Base-by-base conservation (phyloP, 164 flowering plant species). In the Aristolochia contorta region DNA sequence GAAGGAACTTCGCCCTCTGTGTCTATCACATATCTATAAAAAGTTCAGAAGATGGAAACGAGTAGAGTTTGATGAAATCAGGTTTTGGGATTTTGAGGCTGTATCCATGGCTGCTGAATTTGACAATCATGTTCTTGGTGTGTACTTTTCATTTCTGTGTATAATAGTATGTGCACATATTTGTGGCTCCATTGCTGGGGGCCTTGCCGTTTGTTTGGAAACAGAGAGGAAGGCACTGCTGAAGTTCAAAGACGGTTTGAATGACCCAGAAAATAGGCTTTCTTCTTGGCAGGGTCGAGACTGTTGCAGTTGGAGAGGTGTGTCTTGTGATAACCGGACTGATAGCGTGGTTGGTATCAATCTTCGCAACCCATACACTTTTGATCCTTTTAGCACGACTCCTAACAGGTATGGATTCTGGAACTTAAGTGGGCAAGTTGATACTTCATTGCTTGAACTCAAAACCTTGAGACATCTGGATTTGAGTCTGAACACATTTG, bases 221-320 rank as follows among this genome's bases (percentile, higher is more conserved):
- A 16, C 45, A 22, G 53, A 60, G 52, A 60, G 54, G 22, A 37
- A 48, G 27, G 63, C 63, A 13, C 21, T 60, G 12, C 23, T 60
- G 30, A 60, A 49, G 43, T 60, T 60, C 37, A 60, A 21, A 24
- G 54, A 60, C 12, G 53, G 54, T 12, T 21, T 60, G 19, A 47
- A 48, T 37, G 58, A 66, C 19, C 58, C 52, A 18, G 52, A 22
- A 25, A 45, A 32, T 23, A 23, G 58, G 10, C 59, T 66, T 5
- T 66, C 58, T 19, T 66, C 69, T 18, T 66, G 63, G 69, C 24
- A 12, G 18, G 58, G 52, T 18, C 21, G 24, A 4, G 58, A 66
- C n/a, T 66, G 69, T 46, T 66, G 59, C 53, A 43, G n/a, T 15
- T 59, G 69, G 69, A 21, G 20, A 53, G 69, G 63, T 25, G 58